Conservation (phyloP, 148 eudicot genomes). For the Rhododendron williamsianum region DNA sequence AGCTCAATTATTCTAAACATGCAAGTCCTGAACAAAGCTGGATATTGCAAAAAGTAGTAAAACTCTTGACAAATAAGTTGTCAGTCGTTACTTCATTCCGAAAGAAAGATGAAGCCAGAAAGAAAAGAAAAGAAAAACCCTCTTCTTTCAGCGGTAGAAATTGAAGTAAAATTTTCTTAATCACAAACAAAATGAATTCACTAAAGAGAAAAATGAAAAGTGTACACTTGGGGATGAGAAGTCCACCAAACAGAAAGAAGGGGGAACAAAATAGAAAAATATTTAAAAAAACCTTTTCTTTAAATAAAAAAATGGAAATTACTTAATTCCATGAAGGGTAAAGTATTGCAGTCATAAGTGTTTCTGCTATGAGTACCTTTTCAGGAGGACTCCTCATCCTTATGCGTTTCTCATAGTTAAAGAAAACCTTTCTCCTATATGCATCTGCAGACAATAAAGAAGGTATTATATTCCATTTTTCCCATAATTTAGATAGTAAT, state of each 20-base stretch:
- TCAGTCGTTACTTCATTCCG: neutral
- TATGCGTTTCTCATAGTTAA: constrained; percentile 86
- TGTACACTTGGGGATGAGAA: neutral
- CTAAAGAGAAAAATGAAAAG: neutral
- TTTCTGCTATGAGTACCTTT: constrained; percentile 49
- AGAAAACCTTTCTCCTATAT: constrained; percentile 76
- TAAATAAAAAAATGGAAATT: neutral
- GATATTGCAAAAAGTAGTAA: neutral
- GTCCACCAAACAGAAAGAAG: neutral
- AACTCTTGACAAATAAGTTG: neutral
- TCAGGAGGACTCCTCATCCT: constrained; percentile 85
- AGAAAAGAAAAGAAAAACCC: neutral
- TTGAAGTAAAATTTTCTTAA: neutral
- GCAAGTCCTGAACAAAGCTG: neutral
- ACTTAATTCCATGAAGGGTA: neutral
- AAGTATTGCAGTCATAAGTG: neutral
- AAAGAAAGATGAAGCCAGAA: neutral
- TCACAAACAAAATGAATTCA: neutral
- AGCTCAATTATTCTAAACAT: neutral
- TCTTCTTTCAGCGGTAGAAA: neutral
- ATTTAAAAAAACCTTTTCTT: neutral
- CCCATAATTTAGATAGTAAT: neutral
- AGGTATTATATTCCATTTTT: neutral
- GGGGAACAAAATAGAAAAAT: neutral
- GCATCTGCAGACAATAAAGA: constrained; percentile 41